These are phyloP conservation scores for Takashimella koratensis DNA, from an alignment of 1,284 basidiomycete genomes.

Conservation along the genomic window DNA sequence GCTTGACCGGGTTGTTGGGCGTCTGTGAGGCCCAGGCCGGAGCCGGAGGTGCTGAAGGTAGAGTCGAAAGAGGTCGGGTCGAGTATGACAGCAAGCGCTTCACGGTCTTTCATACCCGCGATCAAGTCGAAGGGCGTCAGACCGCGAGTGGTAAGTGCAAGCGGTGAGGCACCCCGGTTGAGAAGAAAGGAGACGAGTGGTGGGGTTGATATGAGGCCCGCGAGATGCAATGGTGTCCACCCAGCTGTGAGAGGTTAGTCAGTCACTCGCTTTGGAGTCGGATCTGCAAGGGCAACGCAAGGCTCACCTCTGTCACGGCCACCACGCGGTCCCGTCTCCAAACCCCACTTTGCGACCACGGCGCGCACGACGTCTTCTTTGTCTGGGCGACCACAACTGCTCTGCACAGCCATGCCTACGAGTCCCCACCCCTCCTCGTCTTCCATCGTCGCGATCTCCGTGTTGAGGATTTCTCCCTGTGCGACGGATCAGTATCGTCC, in stretches of 20 bases:
- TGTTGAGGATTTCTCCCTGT: slow-evolving; percentile 35
- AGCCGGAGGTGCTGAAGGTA: slow-evolving; percentile 9
- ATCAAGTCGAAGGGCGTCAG: slow-evolving; percentile 81
- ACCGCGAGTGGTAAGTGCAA: slow-evolving; percentile 67
- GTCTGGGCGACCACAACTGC: slow-evolving; percentile 67
- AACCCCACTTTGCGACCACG: slow-evolving; percentile 70
- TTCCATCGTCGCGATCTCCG: slow-evolving; percentile 45
- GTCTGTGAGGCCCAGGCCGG: background rate
- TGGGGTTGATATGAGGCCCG: slow-evolving; percentile 80
- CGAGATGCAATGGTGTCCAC: slow-evolving; percentile 95
- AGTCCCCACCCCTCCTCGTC: slow-evolving; percentile 81
- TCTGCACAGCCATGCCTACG: slow-evolving; percentile 72
- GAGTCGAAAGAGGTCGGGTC: slow-evolving; percentile 44
- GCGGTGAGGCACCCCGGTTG: slow-evolving; percentile 81
- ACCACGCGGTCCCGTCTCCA: slow-evolving; percentile 25
- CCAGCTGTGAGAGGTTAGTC: too few species aligned
- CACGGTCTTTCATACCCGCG: slow-evolving; percentile 69
- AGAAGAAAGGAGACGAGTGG: slow-evolving; percentile 88
- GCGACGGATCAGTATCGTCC: too few species aligned
- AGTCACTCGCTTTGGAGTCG: too few species aligned
- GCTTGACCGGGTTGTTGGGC: background rate
- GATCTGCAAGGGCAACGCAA: too few species aligned
- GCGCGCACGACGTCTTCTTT: slow-evolving; percentile 81
- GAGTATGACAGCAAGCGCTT: slow-evolving; percentile 71
- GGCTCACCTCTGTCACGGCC: slow-evolving; percentile 50